Evolutionary conservation across 768 basidiomycete species (phyloP).

Genomic region (Hericium erinaceus): DNA sequence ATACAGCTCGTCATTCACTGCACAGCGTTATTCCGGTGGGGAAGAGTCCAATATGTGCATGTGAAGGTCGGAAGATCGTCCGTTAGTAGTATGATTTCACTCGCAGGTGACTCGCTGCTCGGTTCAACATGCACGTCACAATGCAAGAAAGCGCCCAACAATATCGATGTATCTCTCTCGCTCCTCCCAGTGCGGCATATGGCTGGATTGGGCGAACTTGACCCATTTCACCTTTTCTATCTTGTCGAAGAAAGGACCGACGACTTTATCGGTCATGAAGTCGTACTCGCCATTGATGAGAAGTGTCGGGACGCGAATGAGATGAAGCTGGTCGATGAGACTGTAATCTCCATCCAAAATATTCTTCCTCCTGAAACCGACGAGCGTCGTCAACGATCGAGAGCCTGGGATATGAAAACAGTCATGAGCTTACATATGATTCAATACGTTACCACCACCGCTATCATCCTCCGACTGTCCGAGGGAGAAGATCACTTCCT

Average conservation of each 20-base stretch:
- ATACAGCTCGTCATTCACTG: too few species aligned
- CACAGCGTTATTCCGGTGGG: too few species aligned
- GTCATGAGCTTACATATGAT: too few species aligned
- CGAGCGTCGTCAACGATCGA: too few species aligned
- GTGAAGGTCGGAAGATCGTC: too few species aligned
- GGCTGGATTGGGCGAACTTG: constrained; percentile 21
- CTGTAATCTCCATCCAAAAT: constrained; percentile 14
- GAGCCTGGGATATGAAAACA: too few species aligned
- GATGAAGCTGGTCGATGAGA: constrained; percentile 17
- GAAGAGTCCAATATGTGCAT: too few species aligned
- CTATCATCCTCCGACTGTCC: background rate
- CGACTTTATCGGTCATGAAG: constrained; percentile 26
- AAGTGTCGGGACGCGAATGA: constrained; percentile 22
- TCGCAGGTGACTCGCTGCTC: too few species aligned
- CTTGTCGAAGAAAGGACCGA: constrained; percentile 24
- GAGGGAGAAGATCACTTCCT: background rate
- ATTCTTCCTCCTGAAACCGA: background rate
- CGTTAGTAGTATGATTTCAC: too few species aligned
- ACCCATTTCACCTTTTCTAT: constrained; percentile 25
- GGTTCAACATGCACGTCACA: background rate
- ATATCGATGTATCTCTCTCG: constrained; percentile 20
- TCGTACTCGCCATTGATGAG: constrained; percentile 30
- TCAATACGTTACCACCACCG: background rate
- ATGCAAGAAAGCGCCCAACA: constrained; percentile 20
- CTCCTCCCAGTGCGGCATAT: constrained; percentile 26